Evolutionary conservation across 169 alveolate species (phyloP).

Genomic region (Eimeria praecox): DNA sequence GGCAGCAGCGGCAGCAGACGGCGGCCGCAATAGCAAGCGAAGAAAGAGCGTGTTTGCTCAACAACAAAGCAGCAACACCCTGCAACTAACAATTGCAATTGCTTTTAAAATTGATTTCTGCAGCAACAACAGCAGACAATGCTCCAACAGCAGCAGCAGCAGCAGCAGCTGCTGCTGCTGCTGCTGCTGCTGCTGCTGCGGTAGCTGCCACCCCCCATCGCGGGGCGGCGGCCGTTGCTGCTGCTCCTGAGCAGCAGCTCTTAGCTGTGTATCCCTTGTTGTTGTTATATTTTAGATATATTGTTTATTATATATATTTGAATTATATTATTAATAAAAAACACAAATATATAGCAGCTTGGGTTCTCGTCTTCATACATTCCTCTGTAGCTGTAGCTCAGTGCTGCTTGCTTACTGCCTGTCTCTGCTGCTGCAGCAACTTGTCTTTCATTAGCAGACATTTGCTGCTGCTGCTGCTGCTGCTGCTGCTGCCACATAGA

Average conservation of each 20-base stretch:
- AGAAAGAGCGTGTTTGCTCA: background rate
- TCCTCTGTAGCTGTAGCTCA: too few relatives aligned
- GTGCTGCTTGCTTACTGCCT: too few relatives aligned
- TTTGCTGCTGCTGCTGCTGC: too few relatives aligned
- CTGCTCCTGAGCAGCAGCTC: too few relatives aligned
- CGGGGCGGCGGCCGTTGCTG: background rate
- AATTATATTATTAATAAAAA: background rate
- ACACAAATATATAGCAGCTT: background rate
- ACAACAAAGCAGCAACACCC: background rate
- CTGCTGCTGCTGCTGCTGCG: background rate
- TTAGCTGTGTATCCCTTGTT: too few relatives aligned
- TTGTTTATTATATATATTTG: background rate
- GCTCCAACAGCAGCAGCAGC: conserved; percentile 32
- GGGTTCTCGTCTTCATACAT: too few relatives aligned
- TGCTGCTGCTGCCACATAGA: too few relatives aligned
- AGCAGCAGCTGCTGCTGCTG: background rate
- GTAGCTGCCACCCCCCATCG: conserved; percentile 8
- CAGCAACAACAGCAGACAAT: background rate
- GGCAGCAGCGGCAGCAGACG: background rate
- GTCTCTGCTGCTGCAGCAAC: background rate
- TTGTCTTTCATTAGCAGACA: too few relatives aligned
- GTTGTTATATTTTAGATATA: too few relatives aligned
- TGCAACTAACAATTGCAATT: too few relatives aligned
- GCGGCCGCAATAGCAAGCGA: background rate
- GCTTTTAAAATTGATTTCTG: too few relatives aligned